Percentiles rank a stretch among this genome's conserved stretches.
phyloP scores from a whole-genome alignment of 2,329 filamentous ascomycete species.

The Corynespora cassiicola region DNA sequence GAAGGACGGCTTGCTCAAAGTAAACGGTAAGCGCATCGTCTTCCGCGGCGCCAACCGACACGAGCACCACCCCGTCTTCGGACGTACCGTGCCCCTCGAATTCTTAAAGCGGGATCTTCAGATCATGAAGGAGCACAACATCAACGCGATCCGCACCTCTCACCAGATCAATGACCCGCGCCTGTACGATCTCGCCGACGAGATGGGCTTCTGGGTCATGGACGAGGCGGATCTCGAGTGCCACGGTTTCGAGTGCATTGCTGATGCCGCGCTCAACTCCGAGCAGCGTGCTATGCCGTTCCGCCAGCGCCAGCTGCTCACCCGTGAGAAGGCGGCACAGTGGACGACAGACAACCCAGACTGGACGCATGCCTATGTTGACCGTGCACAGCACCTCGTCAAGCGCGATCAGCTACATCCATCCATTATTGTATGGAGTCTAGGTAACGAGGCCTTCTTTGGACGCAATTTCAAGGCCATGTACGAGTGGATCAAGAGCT shows the following conservation, averaged over 20 bases:
- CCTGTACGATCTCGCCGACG: slow-evolving; percentile 67
- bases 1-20: slow-evolving; percentile 64
- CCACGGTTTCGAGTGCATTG: slow-evolving; percentile 51
- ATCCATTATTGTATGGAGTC: slow-evolving; percentile 74
- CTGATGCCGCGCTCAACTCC: slow-evolving; percentile 29
- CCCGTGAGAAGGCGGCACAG: slow-evolving; percentile 60
- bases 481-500: slow-evolving; percentile 66
- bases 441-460: slow-evolving; percentile 78
- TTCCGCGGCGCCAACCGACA: slow-evolving; percentile 73
- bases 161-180: slow-evolving; percentile 71
- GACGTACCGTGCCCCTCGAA: slow-evolving; percentile 68
- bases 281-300: slow-evolving; percentile 58
- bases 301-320: slow-evolving; percentile 65
- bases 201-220: slow-evolving; percentile 72
- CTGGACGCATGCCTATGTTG: slow-evolving; percentile 71
- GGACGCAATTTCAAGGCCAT: slow-evolving; percentile 72
- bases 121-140: slow-evolving; percentile 73
- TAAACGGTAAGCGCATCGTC: slow-evolving; percentile 68
- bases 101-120: slow-evolving; percentile 68
- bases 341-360: slow-evolving; percentile 67
- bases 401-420: slow-evolving; percentile 74
- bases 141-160: slow-evolving; percentile 73
- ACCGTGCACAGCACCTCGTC: slow-evolving; percentile 69
- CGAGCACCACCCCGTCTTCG: slow-evolving; percentile 71
- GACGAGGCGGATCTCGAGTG: slow-evolving; percentile 61